Evolutionary conservation across 2,329 filamentous ascomycete genomes (phyloP).

Genomic region (Colletotrichum sp.): DNA sequence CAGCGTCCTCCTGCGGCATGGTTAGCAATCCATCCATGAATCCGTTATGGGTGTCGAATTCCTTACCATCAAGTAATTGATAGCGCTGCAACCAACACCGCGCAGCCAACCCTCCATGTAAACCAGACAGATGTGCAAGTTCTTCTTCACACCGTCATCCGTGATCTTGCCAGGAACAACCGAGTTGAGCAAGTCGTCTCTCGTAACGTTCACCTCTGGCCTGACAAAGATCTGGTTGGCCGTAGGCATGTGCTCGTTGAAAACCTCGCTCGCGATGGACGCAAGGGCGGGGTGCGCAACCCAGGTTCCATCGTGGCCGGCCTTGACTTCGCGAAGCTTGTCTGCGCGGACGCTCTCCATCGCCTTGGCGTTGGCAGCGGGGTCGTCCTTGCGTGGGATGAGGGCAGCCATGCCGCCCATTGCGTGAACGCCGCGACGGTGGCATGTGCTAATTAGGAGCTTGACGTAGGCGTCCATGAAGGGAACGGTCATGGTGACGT

Average conservation of each 20-base stretch:
- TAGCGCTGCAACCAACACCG: constrained; percentile 87
- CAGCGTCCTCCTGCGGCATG: constrained; percentile 70
- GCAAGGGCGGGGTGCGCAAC: constrained; percentile 88
- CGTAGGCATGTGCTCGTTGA: constrained; percentile 93
- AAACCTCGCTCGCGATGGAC: constrained; percentile 79
- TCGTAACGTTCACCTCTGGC: constrained; percentile 76
- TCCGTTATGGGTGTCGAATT: neutral
- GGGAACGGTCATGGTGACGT: constrained; percentile 88
- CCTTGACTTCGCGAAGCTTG: constrained; percentile 86
- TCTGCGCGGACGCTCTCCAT: constrained; percentile 86
- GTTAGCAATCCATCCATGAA: neutral
- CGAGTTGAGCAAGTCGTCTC: constrained; percentile 88
- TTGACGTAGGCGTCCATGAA: constrained; percentile 91
- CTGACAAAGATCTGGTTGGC: constrained; percentile 87
- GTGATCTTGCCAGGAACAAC: constrained; percentile 85
- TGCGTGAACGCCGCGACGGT: constrained; percentile 84
- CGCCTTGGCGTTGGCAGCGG: constrained; percentile 80
- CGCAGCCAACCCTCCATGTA: constrained; percentile 96
- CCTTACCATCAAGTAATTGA: constrained; percentile 80
- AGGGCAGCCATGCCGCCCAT: constrained; percentile 95
- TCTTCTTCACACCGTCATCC: constrained; percentile 88
- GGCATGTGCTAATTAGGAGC: constrained; percentile 90
- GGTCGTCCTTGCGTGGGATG: constrained; percentile 90
- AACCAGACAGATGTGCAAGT: constrained; percentile 84
- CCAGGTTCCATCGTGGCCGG: constrained; percentile 89